These are phyloP conservation scores for Camelina neglecta DNA, from an alignment of 345 rosid genomes.

Conservation along the genomic window DNA sequence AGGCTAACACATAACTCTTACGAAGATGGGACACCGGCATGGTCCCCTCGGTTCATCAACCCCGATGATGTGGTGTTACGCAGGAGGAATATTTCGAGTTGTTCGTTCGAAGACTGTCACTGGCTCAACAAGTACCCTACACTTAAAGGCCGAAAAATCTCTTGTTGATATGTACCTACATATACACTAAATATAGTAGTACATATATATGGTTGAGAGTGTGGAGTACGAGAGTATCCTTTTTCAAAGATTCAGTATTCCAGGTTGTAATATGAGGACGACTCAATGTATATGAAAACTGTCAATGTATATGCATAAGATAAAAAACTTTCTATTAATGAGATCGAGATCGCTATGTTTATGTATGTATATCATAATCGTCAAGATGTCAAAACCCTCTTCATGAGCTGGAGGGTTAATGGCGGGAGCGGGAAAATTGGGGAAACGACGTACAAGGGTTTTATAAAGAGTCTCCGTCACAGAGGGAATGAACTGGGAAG, in stretches of 20 bases:
- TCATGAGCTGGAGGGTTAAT: background rate
- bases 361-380: too few relatives aligned
- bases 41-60: conserved; percentile 61
- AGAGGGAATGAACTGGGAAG: background rate
- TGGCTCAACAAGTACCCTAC: conserved; percentile 65
- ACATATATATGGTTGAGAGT: background rate
- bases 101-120: conserved; percentile 78
- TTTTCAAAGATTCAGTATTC: background rate
- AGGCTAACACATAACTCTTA: conserved; percentile 79
- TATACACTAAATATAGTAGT: background rate
- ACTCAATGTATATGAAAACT: background rate
- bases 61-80: conserved; percentile 60
- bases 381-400: background rate
- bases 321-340: background rate
- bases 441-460: background rate
- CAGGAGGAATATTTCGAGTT: conserved; percentile 42
- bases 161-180: conserved; percentile 31
- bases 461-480: conserved; percentile 12
- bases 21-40: conserved; percentile 89
- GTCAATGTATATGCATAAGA: background rate
- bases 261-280: conserved; percentile 7
- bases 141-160: conserved; percentile 30
- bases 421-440: conserved; percentile 39
- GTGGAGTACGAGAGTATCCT: conserved; percentile 24
- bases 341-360: background rate